Base-by-base conservation (phyloP, 2,329 filamentous ascomycete genomes). In the Monilinia polystroma region DNA sequence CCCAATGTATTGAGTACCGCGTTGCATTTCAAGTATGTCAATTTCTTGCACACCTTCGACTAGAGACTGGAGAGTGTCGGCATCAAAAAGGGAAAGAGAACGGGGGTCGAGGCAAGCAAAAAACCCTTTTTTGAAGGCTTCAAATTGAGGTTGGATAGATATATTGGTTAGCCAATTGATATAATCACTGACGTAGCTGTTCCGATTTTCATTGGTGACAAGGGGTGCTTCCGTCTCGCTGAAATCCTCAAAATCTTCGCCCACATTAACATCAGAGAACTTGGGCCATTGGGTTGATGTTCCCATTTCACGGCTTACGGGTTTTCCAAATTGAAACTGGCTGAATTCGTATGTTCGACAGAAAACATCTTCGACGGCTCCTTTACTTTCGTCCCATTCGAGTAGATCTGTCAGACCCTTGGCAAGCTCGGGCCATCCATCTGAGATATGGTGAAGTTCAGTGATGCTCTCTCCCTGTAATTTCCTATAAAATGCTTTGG, bases 261-360 rank as follows among this genome's bases (percentile, higher is more conserved):
- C 68, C 56, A 78, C 70, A 54, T 78, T 56, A 60, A 76, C 63
- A 45, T 77, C 66, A 71, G 73, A 43, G 68, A 85, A 83, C 66
- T 84, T 84, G 4, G 86, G 87, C 86, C 86, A 89, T 12, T 74
- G 71, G 10, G 76, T 69, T 26, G 59, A 56, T 18, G 56, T 62
- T 12, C 58, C 66, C 87, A 90, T 89, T 70, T 84, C 80, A 12
- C 84, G 80, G 2, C 83, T 85, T 35, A 89, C 75, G 14, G 84
- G 82, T 67, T 83, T 78, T n/a, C 82, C 85, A 63, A 88, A 83
- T 69, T 83, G 80, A 20, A 81, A 81, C 7, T 86, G 81, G 32
- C 90, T 93, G 76, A 97, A 98, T 73, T 92, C 91, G 76, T 96
- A 97, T 0, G 92, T 94, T 66, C 92, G 85, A 67, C 88, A 84